phyloP scores from a whole-genome alignment of 164 flowering plant genomes.

The Platanus orientalis region DNA sequence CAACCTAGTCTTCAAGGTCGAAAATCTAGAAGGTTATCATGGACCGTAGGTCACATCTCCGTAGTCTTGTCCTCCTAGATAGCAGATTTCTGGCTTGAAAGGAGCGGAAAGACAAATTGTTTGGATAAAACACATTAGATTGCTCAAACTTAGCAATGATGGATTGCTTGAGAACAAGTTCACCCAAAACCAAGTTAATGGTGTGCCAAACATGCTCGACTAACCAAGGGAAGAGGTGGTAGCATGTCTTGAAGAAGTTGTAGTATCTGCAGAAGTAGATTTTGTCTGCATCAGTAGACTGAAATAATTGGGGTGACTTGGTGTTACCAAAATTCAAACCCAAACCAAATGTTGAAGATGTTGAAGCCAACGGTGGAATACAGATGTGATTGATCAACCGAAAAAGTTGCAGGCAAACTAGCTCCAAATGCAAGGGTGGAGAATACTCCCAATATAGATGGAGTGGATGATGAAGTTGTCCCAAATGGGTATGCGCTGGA shows the following conservation, averaged over 20 bases:
- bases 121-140: constrained; percentile 44
- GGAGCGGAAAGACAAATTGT: no score
- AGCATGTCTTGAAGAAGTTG: constrained; percentile 51
- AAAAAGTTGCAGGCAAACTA: constrained; percentile 50
- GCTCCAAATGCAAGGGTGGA: constrained; percentile 53
- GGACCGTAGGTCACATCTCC: no score
- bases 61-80: no score
- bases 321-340: constrained; percentile 54
- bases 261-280: constrained; percentile 50
- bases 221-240: constrained; percentile 49
- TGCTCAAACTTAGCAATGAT: constrained; percentile 39
- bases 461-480: constrained; percentile 43
- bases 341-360: constrained; percentile 49
- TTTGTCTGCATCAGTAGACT: constrained; percentile 58
- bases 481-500: constrained; percentile 51
- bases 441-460: constrained; percentile 48
- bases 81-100: no score
- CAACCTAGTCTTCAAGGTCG: no score
- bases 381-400: constrained; percentile 42
- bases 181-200: constrained; percentile 58
- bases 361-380: constrained; percentile 55
- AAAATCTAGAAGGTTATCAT: no score
- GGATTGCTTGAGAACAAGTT: constrained; percentile 55
- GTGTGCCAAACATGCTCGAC: constrained; percentile 44
- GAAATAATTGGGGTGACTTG: constrained; percentile 71